phyloP scores from a whole-genome alignment of 225 moss, liverwort and hornwort genomes.

The Bryoerythrophyllum caledonicum region DNA sequence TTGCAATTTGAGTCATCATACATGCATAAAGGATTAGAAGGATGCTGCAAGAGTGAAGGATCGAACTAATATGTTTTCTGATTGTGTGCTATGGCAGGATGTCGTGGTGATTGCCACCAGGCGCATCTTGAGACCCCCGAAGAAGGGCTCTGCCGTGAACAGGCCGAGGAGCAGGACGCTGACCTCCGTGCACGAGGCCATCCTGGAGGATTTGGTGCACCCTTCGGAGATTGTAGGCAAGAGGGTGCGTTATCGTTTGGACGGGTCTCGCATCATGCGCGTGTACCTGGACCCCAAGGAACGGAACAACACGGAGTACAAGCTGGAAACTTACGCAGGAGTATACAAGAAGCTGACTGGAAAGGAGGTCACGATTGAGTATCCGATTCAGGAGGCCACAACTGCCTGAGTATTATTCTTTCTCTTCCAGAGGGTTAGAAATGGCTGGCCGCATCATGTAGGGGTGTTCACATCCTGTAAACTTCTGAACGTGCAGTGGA shows the following conservation, averaged over 20 bases:
- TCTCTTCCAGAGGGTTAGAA: conserved; percentile 20
- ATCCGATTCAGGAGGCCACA: conserved; percentile 70
- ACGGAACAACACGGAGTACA: conserved; percentile 86
- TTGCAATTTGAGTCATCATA: neutral
- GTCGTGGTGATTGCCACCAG: conserved; percentile 88
- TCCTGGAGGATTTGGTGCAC: conserved; percentile 85
- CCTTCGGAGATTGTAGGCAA: conserved; percentile 94
- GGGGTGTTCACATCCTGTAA: conserved; percentile 31
- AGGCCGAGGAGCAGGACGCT: conserved; percentile 94
- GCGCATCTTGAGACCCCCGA: conserved; percentile 88
- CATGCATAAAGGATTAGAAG: neutral
- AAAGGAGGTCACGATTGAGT: conserved; percentile 94
- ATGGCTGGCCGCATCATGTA: conserved; percentile 20
- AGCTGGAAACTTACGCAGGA: conserved; percentile 80
- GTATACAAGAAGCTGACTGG: conserved; percentile 94
- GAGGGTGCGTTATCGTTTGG: conserved; percentile 78
- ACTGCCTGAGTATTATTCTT: conserved; percentile 37
- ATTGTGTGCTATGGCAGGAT: conserved; percentile 53
- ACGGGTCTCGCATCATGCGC: conserved; percentile 89
- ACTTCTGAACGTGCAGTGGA: conserved; percentile 39
- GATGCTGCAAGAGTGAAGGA: too few species aligned
- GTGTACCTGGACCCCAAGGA: conserved; percentile 91
- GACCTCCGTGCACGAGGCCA: conserved; percentile 93
- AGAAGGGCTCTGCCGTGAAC: conserved; percentile 88
- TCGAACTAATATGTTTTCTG: neutral